Evolutionary conservation across 2,329 filamentous ascomycete species (phyloP), one percentile per base, ranked within the genome.

Genomic region (Graphium sp.): DNA sequence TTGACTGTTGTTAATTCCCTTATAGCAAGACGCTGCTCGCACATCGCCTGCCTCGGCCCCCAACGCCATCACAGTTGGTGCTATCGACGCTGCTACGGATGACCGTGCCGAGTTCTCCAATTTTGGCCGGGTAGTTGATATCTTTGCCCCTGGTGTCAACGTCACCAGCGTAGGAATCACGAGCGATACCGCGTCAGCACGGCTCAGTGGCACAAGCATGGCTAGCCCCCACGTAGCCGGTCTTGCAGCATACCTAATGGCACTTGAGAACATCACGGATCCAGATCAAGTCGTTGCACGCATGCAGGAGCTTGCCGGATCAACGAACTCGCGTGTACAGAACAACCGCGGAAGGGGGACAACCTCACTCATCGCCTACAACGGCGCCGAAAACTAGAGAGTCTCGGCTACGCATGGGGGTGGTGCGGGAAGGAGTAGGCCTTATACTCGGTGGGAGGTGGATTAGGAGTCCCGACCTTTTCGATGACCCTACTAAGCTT

Each of bases 221-320:
- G 72, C 75, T 16, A 62, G 63, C 9, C 75, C 75, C 2, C 74
- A 79, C 44, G 60, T 80, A 30, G 63, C 69, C 26, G 76, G 76
- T 26, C 55, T 81, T 4, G 71, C 69, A 10, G 73, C 72, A 17
- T 81, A 80, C 49, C 52, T 81, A 18, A 71, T 80, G 54, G 41
- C 52, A 29, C 56, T 71, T 31, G 62, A 70, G 49, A 41, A 47
- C 30, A 46, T 72, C 35, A 54, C 47, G 6, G 48, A 50, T 27
- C 37, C 46, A n/a, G 49, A 45, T 22, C 49, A 41, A 9, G 57
- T 71, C 31, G 50, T 50, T 19, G 37, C 53, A 32, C 52, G 58
- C 36, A 61, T 75, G 42, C 62, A 61, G 51, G 44, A 51, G 34
- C 58, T 75, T 16, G 69, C 66, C 24, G 39, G 39, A n/a, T 36